Base-by-base conservation (phyloP, 2,329 filamentous ascomycete genomes). In the Sporothrix euskadiensis region DNA sequence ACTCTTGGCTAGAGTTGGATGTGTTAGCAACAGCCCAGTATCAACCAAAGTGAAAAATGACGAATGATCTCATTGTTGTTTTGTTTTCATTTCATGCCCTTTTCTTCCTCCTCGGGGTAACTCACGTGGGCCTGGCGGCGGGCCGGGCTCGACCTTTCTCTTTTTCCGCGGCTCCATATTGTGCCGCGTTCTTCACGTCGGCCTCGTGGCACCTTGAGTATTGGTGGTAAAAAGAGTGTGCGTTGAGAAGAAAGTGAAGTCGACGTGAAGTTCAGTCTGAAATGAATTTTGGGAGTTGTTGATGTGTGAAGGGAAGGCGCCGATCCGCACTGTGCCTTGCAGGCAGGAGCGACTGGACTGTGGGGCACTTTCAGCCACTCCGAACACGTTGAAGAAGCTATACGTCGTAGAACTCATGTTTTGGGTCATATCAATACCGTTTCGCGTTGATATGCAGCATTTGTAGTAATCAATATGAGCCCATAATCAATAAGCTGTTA, bases 91-190 rank as follows among this genome's bases (percentile, higher is more conserved):
- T 59, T 12, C 14, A 9, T 32, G 3, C 52, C 9, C 3, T 63
- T 12, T 19, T 30, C 6, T n/a, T 0, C 1, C 16, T 6, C 9
- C 14, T 49, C 12, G 14, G 14, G 35, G 8, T 39, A 78, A 79
- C 83, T 76, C 77, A 84, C 84, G 78, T 10, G 78, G 78, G 71
- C 79, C 78, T 70, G 78, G 54, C 39, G 22, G 32, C 44, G 35
- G 54, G 56, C 57, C 75, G 7, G 77, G 76, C 74, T 83, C 79
- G 9, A 87, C 74, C 78, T 84, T 87, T 68, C 85, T 81, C 76
- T 77, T 81, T 70, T 80, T 81, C 19, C 73, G 39, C 8, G 73
- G 73, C 22, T 65, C 73, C 80, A 81, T 81, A 41, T 10, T 54
- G 54, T 41, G 39, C 52, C 14, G 39, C 35, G 30, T 66, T 35